A percentile compares a stretch with the other conserved stretches of the same genome.
These are phyloP conservation scores for Umbelopsis sp. DNA, from an alignment of 371 early-diverging fungal genomes.

Conservation along the genomic window DNA sequence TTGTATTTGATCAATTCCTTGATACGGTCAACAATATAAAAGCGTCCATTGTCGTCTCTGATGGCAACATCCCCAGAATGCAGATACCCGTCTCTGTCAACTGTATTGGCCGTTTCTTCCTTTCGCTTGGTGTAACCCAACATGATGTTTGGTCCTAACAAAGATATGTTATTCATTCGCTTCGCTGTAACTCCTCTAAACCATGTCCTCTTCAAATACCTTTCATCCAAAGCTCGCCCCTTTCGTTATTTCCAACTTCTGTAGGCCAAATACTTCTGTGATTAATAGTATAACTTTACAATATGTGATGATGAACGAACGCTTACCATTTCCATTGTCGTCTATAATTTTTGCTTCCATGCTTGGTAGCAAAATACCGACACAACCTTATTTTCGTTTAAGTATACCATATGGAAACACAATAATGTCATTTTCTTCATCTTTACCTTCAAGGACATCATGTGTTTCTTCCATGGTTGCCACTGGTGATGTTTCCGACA, in stretches of 20 bases:
- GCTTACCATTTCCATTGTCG: slow-evolving; percentile 38
- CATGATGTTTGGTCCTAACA: not conserved
- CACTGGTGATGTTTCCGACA: slow-evolving; percentile 60
- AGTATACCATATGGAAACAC: not conserved
- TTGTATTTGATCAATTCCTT: slow-evolving; percentile 74
- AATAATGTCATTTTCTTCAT: not conserved
- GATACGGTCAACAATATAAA: slow-evolving; percentile 59
- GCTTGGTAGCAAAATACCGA: slow-evolving; percentile 62
- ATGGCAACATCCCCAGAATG: slow-evolving; percentile 80
- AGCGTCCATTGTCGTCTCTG: slow-evolving; percentile 54
- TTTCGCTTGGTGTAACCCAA: slow-evolving; percentile 62
- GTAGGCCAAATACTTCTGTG: too few species aligned
- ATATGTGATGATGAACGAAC: not conserved
- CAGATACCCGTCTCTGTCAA: slow-evolving; percentile 72
- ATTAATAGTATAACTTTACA: too few species aligned
- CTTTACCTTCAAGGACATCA: slow-evolving; percentile 21
- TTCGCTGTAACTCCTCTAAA: not conserved
- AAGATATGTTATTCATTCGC: not conserved
- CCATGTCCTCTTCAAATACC: slow-evolving; percentile 63
- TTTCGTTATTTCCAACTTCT: slow-evolving; percentile 23
- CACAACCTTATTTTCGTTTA: too few species aligned
- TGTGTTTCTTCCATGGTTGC: slow-evolving; percentile 19
- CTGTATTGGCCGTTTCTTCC: slow-evolving; percentile 58
- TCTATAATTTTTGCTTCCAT: slow-evolving; percentile 62
- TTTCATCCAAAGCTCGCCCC: slow-evolving; percentile 73